Percentiles rank a stretch among this genome's conserved stretches.
Conservation (phyloP, 331 rosid species). For the Prunus yedoensis region DNA sequence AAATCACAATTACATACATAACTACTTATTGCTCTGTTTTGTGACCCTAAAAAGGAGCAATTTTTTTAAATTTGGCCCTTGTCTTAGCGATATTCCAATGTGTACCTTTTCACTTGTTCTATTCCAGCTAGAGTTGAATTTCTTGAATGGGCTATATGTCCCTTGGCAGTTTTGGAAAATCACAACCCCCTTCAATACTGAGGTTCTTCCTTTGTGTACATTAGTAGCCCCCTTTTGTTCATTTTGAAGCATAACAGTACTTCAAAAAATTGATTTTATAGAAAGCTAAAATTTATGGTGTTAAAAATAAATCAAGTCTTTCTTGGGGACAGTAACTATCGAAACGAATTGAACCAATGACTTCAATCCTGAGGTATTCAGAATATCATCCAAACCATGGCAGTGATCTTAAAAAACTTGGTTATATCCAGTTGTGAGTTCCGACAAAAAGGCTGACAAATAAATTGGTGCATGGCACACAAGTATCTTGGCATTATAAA, state of each 20-base stretch:
- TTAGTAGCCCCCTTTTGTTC: too few species aligned
- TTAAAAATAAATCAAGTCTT: too few species aligned
- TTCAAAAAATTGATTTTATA: too few species aligned
- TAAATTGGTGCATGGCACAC: not conserved
- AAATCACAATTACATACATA: not conserved
- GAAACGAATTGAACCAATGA: too few species aligned
- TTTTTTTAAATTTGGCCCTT: not conserved
- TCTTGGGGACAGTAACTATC: too few species aligned
- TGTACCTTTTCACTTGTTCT: not conserved
- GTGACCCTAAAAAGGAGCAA: not conserved
- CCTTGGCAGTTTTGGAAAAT: too few species aligned
- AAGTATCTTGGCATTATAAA: not conserved
- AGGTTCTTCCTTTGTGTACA: too few species aligned
- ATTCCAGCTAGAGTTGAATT: not conserved
- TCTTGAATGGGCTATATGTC: not conserved
- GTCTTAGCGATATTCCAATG: not conserved
- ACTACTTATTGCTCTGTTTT: not conserved
- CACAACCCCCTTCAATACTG: too few species aligned
- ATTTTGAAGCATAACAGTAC: too few species aligned
- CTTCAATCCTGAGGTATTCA: too few species aligned
- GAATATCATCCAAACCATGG: not conserved
- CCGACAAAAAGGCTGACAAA: not conserved
- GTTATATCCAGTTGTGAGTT: not conserved
- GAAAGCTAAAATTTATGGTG: not conserved
- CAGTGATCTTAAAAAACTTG: not conserved